These are phyloP conservation scores for Colletotrichum viniferum DNA, from an alignment of 2,329 filamentous ascomycete genomes.

Conservation along the genomic window DNA sequence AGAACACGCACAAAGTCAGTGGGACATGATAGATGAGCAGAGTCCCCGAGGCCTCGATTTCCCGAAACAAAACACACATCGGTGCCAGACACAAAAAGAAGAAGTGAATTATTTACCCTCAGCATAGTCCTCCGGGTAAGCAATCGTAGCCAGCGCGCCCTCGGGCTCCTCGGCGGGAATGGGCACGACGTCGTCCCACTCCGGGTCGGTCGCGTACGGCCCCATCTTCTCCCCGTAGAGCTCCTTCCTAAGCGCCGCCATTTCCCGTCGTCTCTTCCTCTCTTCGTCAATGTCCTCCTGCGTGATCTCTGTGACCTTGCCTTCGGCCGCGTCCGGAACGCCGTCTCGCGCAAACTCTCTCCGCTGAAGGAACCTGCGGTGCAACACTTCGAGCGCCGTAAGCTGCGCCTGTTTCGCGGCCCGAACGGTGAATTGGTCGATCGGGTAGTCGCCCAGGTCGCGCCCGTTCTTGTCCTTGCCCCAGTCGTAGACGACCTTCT, in stretches of 20 bases:
- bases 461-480: conserved; percentile 55
- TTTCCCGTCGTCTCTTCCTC: conserved; percentile 50
- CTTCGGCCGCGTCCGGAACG: conserved; percentile 5
- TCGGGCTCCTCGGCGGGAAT: conserved; percentile 85
- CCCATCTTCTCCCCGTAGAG: conserved; percentile 56
- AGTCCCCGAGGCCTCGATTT: not conserved
- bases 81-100: not conserved
- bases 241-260: conserved; percentile 55
- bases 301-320: conserved; percentile 29
- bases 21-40: not conserved
- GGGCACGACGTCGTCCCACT: conserved; percentile 84
- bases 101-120: conserved; percentile 60
- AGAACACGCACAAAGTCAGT: not conserved
- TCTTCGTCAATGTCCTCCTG: conserved; percentile 51
- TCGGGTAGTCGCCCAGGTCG: conserved; percentile 51
- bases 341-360: conserved; percentile 33
- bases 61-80: not conserved
- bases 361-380: conserved; percentile 46
- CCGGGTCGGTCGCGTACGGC: conserved; percentile 68
- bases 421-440: conserved; percentile 49
- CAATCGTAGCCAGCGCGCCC: conserved; percentile 86
- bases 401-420: conserved; percentile 46
- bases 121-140: conserved; percentile 87
- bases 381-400: conserved; percentile 46
- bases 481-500: conserved; percentile 45